phyloP scores from a whole-genome alignment of 1,284 basidiomycete genomes.

The Anthracocystis walkeri region DNA sequence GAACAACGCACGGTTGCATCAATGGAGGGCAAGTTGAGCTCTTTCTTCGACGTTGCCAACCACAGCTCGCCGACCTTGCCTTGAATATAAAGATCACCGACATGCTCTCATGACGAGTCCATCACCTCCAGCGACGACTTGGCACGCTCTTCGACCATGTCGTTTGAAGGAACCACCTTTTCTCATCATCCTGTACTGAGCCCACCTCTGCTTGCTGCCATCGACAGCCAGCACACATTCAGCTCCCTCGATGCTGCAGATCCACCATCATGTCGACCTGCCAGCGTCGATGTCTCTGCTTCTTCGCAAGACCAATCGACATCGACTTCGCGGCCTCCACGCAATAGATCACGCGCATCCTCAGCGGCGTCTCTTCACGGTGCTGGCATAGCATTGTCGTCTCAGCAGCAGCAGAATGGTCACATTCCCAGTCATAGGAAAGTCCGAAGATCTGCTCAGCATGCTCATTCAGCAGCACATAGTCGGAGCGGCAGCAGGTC shows the following conservation, averaged over 20 bases:
- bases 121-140: neutral
- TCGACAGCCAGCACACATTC: constrained; percentile 44
- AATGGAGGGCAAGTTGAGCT: neutral
- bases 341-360: constrained; percentile 31
- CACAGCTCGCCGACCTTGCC: neutral
- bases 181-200: constrained; percentile 38
- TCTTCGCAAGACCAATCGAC: constrained; percentile 3
- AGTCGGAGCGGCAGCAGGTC: constrained; percentile 27
- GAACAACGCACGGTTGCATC: neutral
- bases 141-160: constrained; percentile 29
- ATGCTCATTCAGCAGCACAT: constrained; percentile 14
- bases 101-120: constrained; percentile 25
- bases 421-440: constrained; percentile 4
- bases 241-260: constrained; percentile 17
- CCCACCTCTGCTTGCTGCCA: constrained; percentile 38
- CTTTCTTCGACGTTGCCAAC: neutral
- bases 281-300: constrained; percentile 1
- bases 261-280: constrained; percentile 5
- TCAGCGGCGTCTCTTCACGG: constrained; percentile 25
- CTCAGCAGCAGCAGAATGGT: constrained; percentile 23
- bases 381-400: constrained; percentile 1
- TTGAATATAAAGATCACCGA: neutral
- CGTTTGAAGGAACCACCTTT: constrained; percentile 31
- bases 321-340: constrained; percentile 9
- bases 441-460: constrained; percentile 17